Evolutionary conservation across 1,284 basidiomycete species (phyloP).

Genomic region (Malassezia japonica): DNA sequence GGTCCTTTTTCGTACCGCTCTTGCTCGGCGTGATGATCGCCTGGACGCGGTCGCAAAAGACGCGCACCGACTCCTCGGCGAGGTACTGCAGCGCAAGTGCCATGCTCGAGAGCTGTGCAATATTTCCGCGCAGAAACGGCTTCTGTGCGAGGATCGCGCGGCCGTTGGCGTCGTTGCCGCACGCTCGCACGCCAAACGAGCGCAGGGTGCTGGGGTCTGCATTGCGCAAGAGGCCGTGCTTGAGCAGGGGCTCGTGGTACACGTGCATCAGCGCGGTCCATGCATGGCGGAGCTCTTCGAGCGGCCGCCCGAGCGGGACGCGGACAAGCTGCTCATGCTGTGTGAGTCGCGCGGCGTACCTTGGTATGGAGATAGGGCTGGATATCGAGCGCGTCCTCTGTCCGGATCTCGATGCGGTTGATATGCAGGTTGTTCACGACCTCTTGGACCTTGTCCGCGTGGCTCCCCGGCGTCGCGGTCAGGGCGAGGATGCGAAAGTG

Average conservation of each 20-base stretch:
- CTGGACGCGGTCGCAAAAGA: conserved; percentile 48
- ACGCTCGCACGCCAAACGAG: conserved; percentile 30
- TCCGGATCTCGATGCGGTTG: conserved; percentile 84
- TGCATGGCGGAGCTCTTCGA: conserved; percentile 36
- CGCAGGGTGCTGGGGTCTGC: conserved; percentile 33
- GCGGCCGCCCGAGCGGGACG: conserved; percentile 30
- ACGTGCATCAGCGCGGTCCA: conserved; percentile 47
- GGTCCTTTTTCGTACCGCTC: conserved; percentile 21
- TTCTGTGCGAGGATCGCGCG: conserved; percentile 14
- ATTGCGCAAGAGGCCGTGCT: conserved; percentile 26
- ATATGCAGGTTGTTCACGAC: conserved; percentile 96
- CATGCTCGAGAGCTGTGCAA: conserved; percentile 30
- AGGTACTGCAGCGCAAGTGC: conserved; percentile 38
- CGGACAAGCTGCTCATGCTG: conserved; percentile 37
- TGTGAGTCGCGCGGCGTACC: conserved; percentile 24
- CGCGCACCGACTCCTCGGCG: conserved; percentile 62
- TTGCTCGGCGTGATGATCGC: conserved; percentile 46
- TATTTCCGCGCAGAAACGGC: conserved; percentile 20
- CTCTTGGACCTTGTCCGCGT: conserved; percentile 72
- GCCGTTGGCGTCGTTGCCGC: conserved; percentile 15
- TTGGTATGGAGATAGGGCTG: conserved; percentile 80
- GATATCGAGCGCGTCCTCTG: conserved; percentile 82
- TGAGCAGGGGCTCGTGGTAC: conserved; percentile 30
- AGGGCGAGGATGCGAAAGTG: conserved; percentile 86
- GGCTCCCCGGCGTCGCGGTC: conserved; percentile 86